Evolutionary conservation across 2,329 filamentous ascomycete genomes (phyloP).

Genomic region (Epichloe elymi): DNA sequence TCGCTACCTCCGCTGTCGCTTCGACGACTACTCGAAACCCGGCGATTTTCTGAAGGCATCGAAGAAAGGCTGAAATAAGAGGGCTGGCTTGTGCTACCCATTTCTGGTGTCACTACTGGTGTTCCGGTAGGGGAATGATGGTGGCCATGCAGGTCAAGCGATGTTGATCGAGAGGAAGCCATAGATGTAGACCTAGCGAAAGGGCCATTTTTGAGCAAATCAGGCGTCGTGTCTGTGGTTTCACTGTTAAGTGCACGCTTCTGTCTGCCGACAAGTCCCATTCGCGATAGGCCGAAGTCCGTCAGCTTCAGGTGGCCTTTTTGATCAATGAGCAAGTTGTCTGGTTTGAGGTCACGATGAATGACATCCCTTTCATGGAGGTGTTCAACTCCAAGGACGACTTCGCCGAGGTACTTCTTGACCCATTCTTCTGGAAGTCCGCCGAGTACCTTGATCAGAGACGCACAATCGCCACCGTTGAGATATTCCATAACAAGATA

Average conservation of each 20-base stretch:
- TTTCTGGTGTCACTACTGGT: conserved; percentile 70
- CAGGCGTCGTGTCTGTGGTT: conserved; percentile 71
- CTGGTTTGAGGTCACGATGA: conserved; percentile 91
- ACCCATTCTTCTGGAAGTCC: conserved; percentile 94
- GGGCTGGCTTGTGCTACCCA: conserved; percentile 57
- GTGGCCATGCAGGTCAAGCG: conserved; percentile 71
- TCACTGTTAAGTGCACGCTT: conserved; percentile 76
- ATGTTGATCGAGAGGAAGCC: conserved; percentile 82
- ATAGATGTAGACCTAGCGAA: conserved; percentile 79
- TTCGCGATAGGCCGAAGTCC: conserved; percentile 91
- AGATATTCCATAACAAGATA: conserved; percentile 99
- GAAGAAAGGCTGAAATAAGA: conserved; percentile 77
- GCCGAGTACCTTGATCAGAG: conserved; percentile 85
- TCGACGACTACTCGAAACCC: conserved; percentile 61
- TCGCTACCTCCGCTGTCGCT: conserved; percentile 93
- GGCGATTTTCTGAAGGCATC: conserved; percentile 42
- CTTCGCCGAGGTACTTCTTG: conserved; percentile 92
- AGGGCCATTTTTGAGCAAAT: conserved; percentile 82
- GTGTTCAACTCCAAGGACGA: conserved; percentile 93
- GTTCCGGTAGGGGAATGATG: conserved; percentile 68
- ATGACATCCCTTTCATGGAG: conserved; percentile 90
- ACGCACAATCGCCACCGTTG: conserved; percentile 93
- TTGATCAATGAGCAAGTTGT: conserved; percentile 93
- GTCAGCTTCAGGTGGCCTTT: conserved; percentile 94
- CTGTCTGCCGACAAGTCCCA: conserved; percentile 93